phyloP scores from a whole-genome alignment of 495 filamentous ascomycete species.

The Apiosordaria backusii region DNA sequence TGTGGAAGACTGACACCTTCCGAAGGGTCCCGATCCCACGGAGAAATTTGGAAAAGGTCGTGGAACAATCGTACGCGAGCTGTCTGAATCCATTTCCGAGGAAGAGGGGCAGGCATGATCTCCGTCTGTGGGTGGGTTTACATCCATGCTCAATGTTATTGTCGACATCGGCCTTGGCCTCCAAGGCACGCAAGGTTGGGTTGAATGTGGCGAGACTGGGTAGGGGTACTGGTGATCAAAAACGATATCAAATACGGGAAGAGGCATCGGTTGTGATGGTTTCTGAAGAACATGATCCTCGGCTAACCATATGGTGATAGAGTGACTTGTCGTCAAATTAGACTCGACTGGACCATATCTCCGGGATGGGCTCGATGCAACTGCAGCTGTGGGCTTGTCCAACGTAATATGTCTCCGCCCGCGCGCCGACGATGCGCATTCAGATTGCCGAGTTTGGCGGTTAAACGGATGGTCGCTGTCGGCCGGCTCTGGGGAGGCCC shows the following conservation, averaged over 20 bases:
- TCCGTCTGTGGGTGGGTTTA: neutral
- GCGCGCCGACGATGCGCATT: neutral
- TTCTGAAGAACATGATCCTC: neutral
- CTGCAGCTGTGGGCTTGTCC: slow-evolving; percentile 9
- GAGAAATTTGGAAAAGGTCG: neutral
- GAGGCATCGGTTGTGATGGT: neutral
- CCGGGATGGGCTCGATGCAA: slow-evolving; percentile 11
- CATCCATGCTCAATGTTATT: neutral
- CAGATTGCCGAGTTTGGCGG: neutral
- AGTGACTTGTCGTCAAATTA: slow-evolving; percentile 20
- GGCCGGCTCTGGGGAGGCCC: neutral
- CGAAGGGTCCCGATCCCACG: neutral
- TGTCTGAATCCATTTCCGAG: neutral
- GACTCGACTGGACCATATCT: slow-evolving; percentile 11
- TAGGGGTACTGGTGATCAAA: neutral
- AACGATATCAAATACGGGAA: neutral
- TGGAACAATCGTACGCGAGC: neutral
- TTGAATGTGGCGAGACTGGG: neutral
- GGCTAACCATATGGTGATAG: neutral
- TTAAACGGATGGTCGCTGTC: neutral
- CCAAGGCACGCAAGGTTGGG: neutral
- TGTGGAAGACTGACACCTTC: neutral
- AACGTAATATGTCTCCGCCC: neutral
- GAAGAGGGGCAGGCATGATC: neutral
- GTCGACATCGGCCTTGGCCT: neutral